Evolutionary conservation across 2,329 filamentous ascomycete genomes (phyloP).

Genomic region (Beauveria sp.): DNA sequence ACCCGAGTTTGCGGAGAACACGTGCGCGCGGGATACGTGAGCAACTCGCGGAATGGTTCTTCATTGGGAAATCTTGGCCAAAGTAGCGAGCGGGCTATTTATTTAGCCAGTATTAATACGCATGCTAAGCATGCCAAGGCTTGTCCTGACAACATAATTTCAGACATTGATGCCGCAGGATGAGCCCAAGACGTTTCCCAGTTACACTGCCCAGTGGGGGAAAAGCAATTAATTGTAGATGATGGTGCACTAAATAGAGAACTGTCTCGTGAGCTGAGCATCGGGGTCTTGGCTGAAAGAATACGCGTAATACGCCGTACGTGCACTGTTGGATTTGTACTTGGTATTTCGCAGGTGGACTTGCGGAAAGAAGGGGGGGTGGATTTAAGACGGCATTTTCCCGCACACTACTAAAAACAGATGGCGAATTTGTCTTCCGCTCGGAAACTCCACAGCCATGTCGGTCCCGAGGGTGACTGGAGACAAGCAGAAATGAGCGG

Average conservation of each 20-base stretch:
- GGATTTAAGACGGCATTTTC: background rate
- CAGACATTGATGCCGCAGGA: background rate
- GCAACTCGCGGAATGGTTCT: constrained; percentile 2
- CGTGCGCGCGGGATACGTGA: background rate
- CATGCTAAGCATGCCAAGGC: background rate
- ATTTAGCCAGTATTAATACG: background rate
- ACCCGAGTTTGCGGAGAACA: background rate
- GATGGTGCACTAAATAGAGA: background rate
- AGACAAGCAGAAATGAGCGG: background rate
- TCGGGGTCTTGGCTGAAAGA: background rate
- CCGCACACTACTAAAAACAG: background rate
- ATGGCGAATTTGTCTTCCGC: background rate
- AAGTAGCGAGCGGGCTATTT: background rate
- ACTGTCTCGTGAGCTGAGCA: background rate
- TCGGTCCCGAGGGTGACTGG: constrained; percentile 1
- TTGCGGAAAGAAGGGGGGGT: background rate
- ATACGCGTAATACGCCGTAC: constrained; percentile 8
- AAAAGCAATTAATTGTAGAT: background rate
- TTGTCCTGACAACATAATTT: background rate
- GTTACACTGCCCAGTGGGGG: background rate
- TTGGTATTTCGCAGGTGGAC: too few species aligned
- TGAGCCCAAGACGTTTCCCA: background rate
- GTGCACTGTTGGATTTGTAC: background rate
- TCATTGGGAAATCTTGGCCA: background rate
- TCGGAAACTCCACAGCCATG: background rate